Base-by-base conservation (phyloP, 2,329 filamentous ascomycete species). In the Calcarisporium arbuscula region DNA sequence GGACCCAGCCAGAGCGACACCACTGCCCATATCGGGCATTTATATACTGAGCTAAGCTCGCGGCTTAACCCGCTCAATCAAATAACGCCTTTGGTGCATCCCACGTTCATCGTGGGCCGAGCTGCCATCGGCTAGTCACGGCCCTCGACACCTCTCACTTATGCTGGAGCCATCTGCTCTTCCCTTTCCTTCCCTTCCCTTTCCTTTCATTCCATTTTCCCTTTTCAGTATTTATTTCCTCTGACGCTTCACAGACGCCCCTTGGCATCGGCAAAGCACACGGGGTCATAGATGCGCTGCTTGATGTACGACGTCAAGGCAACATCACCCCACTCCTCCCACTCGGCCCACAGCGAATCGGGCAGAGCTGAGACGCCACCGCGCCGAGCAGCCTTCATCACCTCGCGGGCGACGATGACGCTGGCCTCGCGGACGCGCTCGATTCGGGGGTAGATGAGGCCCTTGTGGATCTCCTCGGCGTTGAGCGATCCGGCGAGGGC, bases 341-440 rank as follows among this genome's bases (percentile, higher is more conserved):
- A 87, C 57, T 81, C 77, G 40, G 78, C 62, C 70, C 85, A 82
- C 54, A 82, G 72, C 43, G 72, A 71, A 44, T 89, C 82, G 33
- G 70, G 68, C 36, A 88, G 64, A 41, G 64, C 63, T 52, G 82
- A 82, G 32, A 95, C 84, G 41, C 84, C 83, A 49, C 86, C 86
- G 44, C 81, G 71, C 51, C 94, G 84, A 6, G 90, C 89, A 16
- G 86, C 82, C 58, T 92, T 89, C 72, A 96, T 95, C 48, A 95
- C 89, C 62, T 90, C 87, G 32, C 87, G 80, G 20, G 89, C 86
- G 19, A 96, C 89, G 30, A 85, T 61, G 39, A 95, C 72, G 54
- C 82, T 90, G 40, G 94, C 89, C 20, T 95, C 87, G 28, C 92
- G 80, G 46, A 98, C 94, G 43, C 92, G 84, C 60, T 86, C 80